Evolutionary conservation across 139 green algal genomes (phyloP).

Genomic region (Limnomonas spitsbergensis): DNA sequence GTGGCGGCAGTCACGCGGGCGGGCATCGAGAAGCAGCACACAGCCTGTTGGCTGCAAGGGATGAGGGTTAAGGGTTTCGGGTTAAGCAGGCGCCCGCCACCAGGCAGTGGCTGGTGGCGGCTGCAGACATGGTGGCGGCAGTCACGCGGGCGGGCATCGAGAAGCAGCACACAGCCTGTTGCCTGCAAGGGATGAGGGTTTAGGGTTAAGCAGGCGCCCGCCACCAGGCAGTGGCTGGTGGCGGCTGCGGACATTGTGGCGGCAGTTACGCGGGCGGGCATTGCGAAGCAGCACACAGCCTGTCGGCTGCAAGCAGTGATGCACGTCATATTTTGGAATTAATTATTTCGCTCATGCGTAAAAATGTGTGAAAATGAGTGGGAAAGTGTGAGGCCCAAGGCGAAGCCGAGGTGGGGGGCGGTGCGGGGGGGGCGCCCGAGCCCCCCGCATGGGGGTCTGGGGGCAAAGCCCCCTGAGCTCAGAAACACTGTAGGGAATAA

Average conservation of each 20-base stretch:
- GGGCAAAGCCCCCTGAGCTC: too few species aligned
- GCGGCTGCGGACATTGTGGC: conserved; percentile 68
- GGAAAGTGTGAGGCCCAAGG: too few species aligned
- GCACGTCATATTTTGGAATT: too few species aligned
- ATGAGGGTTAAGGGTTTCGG: too few species aligned
- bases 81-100: conserved; percentile 53
- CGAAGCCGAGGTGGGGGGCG: too few species aligned
- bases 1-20: conserved; percentile 58
- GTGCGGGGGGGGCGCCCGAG: too few species aligned
- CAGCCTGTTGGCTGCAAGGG: conserved; percentile 44
- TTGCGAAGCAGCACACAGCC: conserved; percentile 54
- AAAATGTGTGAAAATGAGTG: too few species aligned
- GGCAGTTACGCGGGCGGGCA: conserved; percentile 57
- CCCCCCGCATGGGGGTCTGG: too few species aligned
- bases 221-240: conserved; percentile 61
- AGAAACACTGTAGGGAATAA: too few species aligned
- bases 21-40: conserved; percentile 55
- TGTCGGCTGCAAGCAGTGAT: too few species aligned
- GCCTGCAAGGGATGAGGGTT: too few species aligned
- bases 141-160: conserved; percentile 58
- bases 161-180: conserved; percentile 58
- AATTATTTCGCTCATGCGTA: too few species aligned
- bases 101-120: conserved; percentile 59
- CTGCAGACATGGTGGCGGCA: conserved; percentile 64
- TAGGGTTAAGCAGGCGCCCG: conserved; percentile 48